These are phyloP conservation scores for Gossypium bickii DNA, from an alignment of 345 rosid genomes.

Conservation along the genomic window DNA sequence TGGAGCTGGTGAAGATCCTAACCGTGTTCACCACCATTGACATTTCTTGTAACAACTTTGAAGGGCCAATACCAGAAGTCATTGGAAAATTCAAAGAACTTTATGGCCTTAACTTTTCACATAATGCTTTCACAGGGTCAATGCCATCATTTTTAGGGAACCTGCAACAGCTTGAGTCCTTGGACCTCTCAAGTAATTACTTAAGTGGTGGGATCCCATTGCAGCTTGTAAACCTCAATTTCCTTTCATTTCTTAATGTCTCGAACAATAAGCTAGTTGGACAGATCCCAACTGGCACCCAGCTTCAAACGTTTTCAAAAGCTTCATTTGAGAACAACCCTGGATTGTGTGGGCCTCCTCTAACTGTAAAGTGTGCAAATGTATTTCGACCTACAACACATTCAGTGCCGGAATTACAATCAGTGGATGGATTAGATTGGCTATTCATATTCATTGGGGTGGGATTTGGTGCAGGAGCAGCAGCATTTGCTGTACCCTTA, in stretches of 20 bases:
- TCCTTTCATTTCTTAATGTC: background rate
- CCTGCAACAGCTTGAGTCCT: background rate
- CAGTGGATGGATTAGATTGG: conserved; percentile 32
- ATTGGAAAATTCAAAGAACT: background rate
- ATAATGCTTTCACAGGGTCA: background rate
- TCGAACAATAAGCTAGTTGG: background rate
- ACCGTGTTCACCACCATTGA: background rate
- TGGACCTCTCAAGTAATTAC: background rate
- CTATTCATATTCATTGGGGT: conserved; percentile 40
- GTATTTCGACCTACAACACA: background rate
- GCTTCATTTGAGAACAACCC: conserved; percentile 23
- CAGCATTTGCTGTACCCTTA: conserved; percentile 33
- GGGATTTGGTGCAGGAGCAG: conserved; percentile 58
- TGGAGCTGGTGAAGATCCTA: background rate
- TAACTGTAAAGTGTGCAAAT: background rate
- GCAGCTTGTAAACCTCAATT: background rate
- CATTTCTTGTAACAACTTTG: background rate
- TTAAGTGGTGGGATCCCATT: background rate
- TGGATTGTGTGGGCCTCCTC: conserved; percentile 30
- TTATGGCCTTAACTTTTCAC: background rate
- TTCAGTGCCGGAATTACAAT: background rate
- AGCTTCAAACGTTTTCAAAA: background rate
- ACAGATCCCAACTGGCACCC: background rate
- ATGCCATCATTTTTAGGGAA: background rate
- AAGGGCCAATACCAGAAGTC: conserved; percentile 13